phyloP scores from a whole-genome alignment of 208 protist species.

The Acanthamoeba royreba region DNA sequence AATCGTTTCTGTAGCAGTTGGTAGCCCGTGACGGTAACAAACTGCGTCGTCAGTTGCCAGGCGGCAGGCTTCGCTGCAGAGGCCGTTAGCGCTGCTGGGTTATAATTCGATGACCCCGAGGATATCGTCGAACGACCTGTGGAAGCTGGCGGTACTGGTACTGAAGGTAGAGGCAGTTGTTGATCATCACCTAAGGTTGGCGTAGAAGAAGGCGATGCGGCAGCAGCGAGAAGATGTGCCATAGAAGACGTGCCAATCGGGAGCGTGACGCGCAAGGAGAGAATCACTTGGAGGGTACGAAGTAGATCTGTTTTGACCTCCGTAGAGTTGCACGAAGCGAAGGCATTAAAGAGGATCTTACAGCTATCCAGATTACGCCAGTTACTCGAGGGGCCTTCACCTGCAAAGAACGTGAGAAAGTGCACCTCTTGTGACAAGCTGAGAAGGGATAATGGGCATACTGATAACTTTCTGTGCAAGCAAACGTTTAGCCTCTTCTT shows the following conservation, averaged over 20 bases:
- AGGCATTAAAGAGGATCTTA: slow-evolving; percentile 19
- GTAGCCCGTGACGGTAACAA: slow-evolving; percentile 12
- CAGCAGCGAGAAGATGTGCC: background rate
- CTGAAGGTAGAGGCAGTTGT: background rate
- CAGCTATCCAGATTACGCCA: slow-evolving; percentile 16
- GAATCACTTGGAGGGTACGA: background rate
- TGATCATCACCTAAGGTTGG: background rate
- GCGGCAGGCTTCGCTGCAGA: background rate
- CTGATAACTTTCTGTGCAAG: background rate
- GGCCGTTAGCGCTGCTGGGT: too few species aligned
- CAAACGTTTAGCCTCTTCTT: background rate
- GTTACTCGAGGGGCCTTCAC: background rate
- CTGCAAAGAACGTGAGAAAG: background rate
- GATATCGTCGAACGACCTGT: too few species aligned
- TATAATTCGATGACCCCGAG: background rate
- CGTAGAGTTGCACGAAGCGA: background rate
- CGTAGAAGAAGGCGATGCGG: background rate
- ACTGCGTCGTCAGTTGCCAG: background rate
- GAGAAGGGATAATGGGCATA: background rate
- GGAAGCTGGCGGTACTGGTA: too few species aligned
- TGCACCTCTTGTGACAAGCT: background rate
- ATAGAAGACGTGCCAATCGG: background rate
- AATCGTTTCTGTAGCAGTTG: slow-evolving; percentile 23
- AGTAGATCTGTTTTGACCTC: slow-evolving; percentile 7
- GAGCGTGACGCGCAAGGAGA: background rate